A percentile compares a stretch with the other conserved stretches of the same genome.
phyloP scores from a whole-genome alignment of 192 early-diverging fungal species.

The Endogone sp. region DNA sequence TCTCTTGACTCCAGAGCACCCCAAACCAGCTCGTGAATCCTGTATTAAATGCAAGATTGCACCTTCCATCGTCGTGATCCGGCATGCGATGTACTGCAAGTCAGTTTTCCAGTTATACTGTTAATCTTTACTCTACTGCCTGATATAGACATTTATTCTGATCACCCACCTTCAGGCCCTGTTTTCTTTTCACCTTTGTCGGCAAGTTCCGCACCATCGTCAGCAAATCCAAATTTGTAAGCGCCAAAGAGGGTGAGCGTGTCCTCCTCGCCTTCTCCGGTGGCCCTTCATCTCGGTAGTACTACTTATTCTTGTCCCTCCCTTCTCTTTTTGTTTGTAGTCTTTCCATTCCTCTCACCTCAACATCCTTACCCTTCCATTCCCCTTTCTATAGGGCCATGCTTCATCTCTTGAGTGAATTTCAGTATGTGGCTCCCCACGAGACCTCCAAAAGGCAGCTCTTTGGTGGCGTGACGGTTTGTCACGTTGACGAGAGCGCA shows the following conservation, averaged over 20 bases:
- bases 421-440: slow-evolving; percentile 47
- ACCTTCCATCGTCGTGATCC: slow-evolving; percentile 58
- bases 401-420: slow-evolving; percentile 59
- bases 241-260: slow-evolving; percentile 39
- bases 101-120: too few species aligned
- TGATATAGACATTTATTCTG: not conserved
- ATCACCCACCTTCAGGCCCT: slow-evolving; percentile 34
- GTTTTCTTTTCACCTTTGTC: slow-evolving; percentile 65
- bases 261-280: slow-evolving; percentile 84
- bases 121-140: not conserved
- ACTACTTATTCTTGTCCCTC: not conserved
- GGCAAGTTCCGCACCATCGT: slow-evolving; percentile 68
- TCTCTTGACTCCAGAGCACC: too few species aligned
- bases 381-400: slow-evolving; percentile 43
- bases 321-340: too few species aligned
- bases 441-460: slow-evolving; percentile 53
- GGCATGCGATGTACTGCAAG: slow-evolving; percentile 78
- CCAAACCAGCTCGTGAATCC: slow-evolving; percentile 6
- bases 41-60: slow-evolving; percentile 81
- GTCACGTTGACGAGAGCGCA: slow-evolving; percentile 75
- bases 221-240: slow-evolving; percentile 39
- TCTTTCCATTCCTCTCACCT: too few species aligned
- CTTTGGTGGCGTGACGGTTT: slow-evolving; percentile 61
- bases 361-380: not conserved
- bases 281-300: slow-evolving; percentile 73